These are phyloP conservation scores for Monosporozyma aerobia DNA, from an alignment of 805 yeast genomes.

Conservation along the genomic window DNA sequence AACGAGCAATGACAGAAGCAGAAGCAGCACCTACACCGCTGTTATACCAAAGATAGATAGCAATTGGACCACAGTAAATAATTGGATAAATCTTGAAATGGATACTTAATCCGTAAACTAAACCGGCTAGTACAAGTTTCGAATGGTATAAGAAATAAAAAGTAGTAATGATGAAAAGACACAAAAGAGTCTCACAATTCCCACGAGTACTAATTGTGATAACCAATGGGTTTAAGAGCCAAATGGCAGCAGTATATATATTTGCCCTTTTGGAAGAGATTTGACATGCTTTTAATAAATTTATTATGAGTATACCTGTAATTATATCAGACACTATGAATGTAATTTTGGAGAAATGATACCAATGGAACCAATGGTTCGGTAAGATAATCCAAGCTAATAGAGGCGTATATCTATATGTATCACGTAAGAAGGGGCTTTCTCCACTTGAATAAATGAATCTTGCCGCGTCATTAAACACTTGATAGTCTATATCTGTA, in stretches of 20 bases:
- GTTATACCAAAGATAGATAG: conserved; percentile 29
- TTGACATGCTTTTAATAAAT: conserved; percentile 23
- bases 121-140: conserved; percentile 31
- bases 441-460: conserved; percentile 43
- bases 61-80: conserved; percentile 66
- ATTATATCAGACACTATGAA: conserved; percentile 72
- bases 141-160: conserved; percentile 37
- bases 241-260: conserved; percentile 33
- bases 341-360: conserved; percentile 69
- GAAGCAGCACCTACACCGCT: conserved; percentile 4
- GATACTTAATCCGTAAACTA: conserved; percentile 64
- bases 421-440: conserved; percentile 78
- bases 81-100: conserved; percentile 92
- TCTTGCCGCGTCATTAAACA: conserved; percentile 84
- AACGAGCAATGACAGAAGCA: background rate
- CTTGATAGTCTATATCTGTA: conserved; percentile 91
- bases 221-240: conserved; percentile 95
- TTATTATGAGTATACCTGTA: conserved; percentile 59
- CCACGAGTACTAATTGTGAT: conserved; percentile 89
- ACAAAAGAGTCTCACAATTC: conserved; percentile 80
- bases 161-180: conserved; percentile 60
- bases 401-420: conserved; percentile 89
- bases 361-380: conserved; percentile 49
- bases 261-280: background rate
- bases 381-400: conserved; percentile 79